phyloP scores from a whole-genome alignment of 116 monocot genomes.

The Zostera marina region DNA sequence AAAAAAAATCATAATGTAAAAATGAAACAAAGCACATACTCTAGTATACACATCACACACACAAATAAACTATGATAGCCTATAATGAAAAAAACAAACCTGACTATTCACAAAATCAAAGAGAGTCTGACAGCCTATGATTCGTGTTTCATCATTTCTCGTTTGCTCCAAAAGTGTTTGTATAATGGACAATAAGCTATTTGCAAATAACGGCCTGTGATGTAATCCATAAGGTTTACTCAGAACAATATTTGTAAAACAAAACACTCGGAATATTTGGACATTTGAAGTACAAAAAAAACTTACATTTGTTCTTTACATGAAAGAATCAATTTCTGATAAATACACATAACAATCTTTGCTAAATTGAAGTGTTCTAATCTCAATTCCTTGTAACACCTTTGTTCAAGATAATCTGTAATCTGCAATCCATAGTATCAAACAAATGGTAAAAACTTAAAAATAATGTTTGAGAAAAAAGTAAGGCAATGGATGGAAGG shows the following conservation, averaged over 20 bases:
- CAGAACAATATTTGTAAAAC: not conserved
- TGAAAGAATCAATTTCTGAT: conserved; percentile 53
- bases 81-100: conserved; percentile 23
- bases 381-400: conserved; percentile 87
- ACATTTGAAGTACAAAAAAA: conserved; percentile 9
- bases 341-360: conserved; percentile 60
- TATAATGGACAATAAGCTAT: conserved; percentile 63
- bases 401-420: conserved; percentile 75
- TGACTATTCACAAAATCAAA: conserved; percentile 60
- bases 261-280: not conserved
- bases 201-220: conserved; percentile 81
- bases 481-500: too few relatives aligned
- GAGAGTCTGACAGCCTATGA: conserved; percentile 51
- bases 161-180: conserved; percentile 74
- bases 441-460: not conserved
- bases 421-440: conserved; percentile 26
- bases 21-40: not conserved
- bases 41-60: not conserved
- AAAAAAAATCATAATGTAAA: not conserved
- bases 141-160: conserved; percentile 61
- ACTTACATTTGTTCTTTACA: conserved; percentile 88
- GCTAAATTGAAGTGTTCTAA: conserved; percentile 47
- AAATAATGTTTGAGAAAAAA: too few relatives aligned
- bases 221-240: not conserved
- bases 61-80: too few relatives aligned